These are phyloP conservation scores for Penicillium brevicompactum DNA, from an alignment of 2,329 filamentous ascomycete genomes.

Conservation along the genomic window DNA sequence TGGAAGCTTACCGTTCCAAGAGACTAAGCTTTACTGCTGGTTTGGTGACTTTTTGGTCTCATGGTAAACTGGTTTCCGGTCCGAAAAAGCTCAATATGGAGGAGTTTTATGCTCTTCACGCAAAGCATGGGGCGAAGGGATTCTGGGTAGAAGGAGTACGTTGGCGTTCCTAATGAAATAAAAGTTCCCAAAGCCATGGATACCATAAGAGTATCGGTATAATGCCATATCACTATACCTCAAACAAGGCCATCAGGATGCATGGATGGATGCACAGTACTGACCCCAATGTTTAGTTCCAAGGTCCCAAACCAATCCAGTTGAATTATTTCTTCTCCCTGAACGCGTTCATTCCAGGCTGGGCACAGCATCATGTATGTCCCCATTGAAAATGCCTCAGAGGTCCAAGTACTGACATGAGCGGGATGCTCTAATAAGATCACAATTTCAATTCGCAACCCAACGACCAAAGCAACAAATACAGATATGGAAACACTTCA, in stretches of 20 bases:
- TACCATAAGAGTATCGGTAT: neutral
- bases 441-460: neutral
- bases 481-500: neutral
- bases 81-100: neutral
- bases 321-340: no score
- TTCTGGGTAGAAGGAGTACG: conserved; percentile 3
- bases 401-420: no score
- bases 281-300: no score
- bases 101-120: neutral
- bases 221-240: neutral
- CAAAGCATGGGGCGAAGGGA: neutral
- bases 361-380: no score
- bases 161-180: neutral
- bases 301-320: no score
- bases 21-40: neutral
- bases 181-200: no score
- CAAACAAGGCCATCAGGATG: no score
- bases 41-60: neutral
- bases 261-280: no score
- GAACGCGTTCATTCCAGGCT: no score
- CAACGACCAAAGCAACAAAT: neutral
- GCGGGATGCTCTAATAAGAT: neutral
- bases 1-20: neutral
- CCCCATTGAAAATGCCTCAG: no score
- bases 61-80: neutral